Conservation (phyloP, 2,329 filamentous ascomycete species). For the Tolypocladium amazonense region DNA sequence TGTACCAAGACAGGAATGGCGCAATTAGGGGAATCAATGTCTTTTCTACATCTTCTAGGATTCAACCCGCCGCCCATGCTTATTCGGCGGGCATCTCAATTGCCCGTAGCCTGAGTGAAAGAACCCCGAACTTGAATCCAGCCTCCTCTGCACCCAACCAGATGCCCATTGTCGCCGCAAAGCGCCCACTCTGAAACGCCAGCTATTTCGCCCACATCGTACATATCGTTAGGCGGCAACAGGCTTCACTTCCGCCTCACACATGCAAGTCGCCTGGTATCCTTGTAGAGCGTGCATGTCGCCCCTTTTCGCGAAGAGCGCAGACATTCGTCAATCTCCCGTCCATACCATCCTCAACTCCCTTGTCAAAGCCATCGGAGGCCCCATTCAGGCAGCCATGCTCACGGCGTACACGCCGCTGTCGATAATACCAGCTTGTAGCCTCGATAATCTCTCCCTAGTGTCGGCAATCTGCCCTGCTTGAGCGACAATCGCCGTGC, state of each 20-base stretch:
- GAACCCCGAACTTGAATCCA: neutral
- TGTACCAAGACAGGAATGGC: neutral
- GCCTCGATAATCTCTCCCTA: constrained; percentile 27
- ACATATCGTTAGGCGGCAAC: neutral
- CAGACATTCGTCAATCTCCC: neutral
- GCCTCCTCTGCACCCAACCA: neutral
- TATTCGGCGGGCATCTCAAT: neutral
- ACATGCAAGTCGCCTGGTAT: neutral
- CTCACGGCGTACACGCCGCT: constrained; percentile 23
- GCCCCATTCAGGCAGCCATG: constrained; percentile 16
- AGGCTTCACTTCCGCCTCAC: neutral
- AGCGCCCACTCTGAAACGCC: neutral
- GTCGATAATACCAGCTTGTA: constrained; percentile 30
- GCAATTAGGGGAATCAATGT: neutral
- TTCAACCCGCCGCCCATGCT: neutral
- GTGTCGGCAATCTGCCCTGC: constrained; percentile 32
- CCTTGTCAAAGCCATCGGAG: neutral
- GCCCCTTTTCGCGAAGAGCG: neutral
- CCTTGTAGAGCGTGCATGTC: neutral
- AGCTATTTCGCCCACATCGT: constrained; percentile 1
- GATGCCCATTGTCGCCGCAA: neutral
- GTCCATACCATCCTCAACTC: no score
- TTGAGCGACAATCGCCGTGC: constrained; percentile 28
- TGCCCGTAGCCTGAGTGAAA: neutral
- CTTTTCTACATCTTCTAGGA: neutral